phyloP scores from a whole-genome alignment of 164 flowering plant genomes.

The Chimonanthus praecox region DNA sequence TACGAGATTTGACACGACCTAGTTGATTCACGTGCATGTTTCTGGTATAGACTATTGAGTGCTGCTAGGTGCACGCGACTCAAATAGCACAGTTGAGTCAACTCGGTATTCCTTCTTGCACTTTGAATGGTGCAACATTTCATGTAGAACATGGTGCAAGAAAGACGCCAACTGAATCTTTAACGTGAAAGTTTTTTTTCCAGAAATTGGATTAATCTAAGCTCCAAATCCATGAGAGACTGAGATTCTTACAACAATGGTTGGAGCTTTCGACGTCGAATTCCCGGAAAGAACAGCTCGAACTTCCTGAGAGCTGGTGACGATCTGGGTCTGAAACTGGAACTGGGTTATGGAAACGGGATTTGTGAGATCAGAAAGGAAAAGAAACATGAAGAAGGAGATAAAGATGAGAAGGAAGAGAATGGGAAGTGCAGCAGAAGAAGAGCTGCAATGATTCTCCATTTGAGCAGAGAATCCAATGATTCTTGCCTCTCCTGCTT shows the following conservation, averaged over 20 bases:
- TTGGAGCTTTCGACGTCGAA: neutral
- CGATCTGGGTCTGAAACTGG: conserved; percentile 3
- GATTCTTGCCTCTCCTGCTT: neutral
- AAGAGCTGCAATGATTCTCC: neutral
- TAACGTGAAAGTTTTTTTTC: no score
- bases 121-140: no score
- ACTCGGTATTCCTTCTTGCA: no score
- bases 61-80: no score
- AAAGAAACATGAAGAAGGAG: neutral
- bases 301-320: neutral
- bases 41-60: no score
- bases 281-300: conserved; percentile 4
- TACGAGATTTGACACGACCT: no score
- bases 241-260: neutral
- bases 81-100: no score
- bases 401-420: conserved; percentile 6
- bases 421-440: neutral
- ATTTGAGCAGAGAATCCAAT: neutral
- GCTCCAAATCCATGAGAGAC: neutral
- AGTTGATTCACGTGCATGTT: no score
- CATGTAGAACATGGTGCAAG: no score
- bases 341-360: neutral
- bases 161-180: no score
- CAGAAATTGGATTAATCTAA: no score
- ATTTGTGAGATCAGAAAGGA: neutral